These are phyloP conservation scores for Poronia punctata DNA, from an alignment of 495 filamentous ascomycete genomes.

Conservation along the genomic window DNA sequence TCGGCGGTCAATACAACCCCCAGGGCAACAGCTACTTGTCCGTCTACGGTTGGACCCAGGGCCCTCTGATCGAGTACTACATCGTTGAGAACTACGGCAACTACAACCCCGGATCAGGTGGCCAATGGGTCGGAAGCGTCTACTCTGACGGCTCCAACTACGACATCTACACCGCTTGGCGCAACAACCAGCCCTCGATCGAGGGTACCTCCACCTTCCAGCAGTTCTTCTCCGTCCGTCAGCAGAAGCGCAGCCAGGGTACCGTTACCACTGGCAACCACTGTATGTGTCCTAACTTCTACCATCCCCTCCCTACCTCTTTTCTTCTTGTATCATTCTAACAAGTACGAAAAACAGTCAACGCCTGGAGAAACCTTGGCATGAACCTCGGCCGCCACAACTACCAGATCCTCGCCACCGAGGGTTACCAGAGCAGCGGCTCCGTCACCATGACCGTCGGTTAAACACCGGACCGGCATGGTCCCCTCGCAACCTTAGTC, in stretches of 20 bases:
- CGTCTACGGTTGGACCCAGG: slow-evolving; percentile 1
- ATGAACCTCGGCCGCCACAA: slow-evolving; percentile 48
- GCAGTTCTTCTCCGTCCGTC: slow-evolving; percentile 54
- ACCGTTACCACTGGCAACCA: slow-evolving; percentile 44
- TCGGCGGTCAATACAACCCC: neutral
- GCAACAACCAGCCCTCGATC: slow-evolving; percentile 51
- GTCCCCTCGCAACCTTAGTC: too few relatives aligned
- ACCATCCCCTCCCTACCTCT: neutral
- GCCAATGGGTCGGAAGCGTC: slow-evolving; percentile 43
- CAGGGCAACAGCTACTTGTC: slow-evolving; percentile 3
- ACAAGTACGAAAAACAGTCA: too few relatives aligned
- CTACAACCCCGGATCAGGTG: slow-evolving; percentile 42
- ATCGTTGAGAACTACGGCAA: slow-evolving; percentile 53
- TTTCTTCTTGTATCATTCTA: too few relatives aligned
- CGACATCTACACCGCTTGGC: slow-evolving; percentile 48
- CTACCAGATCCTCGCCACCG: slow-evolving; percentile 54
- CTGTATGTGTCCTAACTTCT: slow-evolving; percentile 16
- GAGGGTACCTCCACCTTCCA: slow-evolving; percentile 52
- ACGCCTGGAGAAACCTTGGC: slow-evolving; percentile 45
- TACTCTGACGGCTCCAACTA: slow-evolving; percentile 50
- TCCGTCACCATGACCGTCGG: slow-evolving; percentile 43
- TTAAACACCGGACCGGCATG: neutral
- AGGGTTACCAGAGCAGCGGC: slow-evolving; percentile 52
- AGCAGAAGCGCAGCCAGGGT: slow-evolving; percentile 37
- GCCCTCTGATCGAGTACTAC: too few relatives aligned